Conservation (phyloP, 2,329 filamentous ascomycete species). For the Alternaria ethzedia region DNA sequence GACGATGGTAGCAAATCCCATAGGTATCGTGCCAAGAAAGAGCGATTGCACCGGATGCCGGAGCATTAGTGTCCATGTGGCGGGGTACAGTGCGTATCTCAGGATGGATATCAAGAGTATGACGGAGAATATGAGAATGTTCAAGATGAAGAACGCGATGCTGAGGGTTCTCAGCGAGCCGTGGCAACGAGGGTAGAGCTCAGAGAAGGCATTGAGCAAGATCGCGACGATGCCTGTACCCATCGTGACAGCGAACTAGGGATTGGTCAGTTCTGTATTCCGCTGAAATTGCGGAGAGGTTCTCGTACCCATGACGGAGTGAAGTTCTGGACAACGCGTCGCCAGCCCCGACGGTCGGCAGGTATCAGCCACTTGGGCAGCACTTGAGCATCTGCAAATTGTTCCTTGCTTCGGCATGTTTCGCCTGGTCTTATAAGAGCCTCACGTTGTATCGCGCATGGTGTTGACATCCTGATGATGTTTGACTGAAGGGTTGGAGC, state of each 20-base stretch:
- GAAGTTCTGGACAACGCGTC: conserved; percentile 42
- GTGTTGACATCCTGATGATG: not conserved
- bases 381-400: not conserved
- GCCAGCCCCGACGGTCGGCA: conserved; percentile 34
- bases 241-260: conserved; percentile 32
- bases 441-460: not conserved
- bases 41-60: conserved; percentile 69
- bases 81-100: conserved; percentile 69
- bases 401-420: not conserved
- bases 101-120: conserved; percentile 63
- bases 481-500: not conserved
- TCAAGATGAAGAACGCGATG: conserved; percentile 65
- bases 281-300: not conserved
- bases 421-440: not conserved
- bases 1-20: conserved; percentile 72
- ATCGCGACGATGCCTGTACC: conserved; percentile 54
- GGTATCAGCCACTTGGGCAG: conserved; percentile 36
- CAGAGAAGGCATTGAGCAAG: conserved; percentile 65
- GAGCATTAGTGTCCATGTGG: conserved; percentile 71
- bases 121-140: conserved; percentile 61
- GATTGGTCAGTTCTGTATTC: not conserved
- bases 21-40: conserved; percentile 70
- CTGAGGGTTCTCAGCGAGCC: conserved; percentile 60
- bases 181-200: conserved; percentile 58
- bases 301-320: conserved; percentile 42